Conservation (phyloP, 2,329 filamentous ascomycete species). For the Aureobasidium sp. region DNA sequence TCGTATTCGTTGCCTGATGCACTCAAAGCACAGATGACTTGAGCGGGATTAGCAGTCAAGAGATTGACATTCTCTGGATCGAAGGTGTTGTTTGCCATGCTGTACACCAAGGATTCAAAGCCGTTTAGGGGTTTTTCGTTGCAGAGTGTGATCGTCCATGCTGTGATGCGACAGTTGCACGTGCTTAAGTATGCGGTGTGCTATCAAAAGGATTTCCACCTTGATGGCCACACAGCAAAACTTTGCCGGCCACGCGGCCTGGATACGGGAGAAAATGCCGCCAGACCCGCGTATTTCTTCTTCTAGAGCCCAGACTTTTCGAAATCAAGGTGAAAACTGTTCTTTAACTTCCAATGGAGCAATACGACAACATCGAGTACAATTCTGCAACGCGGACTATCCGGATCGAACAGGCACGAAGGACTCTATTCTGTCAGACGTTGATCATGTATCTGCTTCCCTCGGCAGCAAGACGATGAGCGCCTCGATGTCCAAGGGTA, state of each 20-base stretch:
- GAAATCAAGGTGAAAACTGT: too few species aligned
- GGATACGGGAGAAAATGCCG: neutral
- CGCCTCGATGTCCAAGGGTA: too few species aligned
- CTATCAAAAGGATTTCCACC: neutral
- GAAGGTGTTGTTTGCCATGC: neutral
- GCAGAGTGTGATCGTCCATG: neutral
- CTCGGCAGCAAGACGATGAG: too few species aligned
- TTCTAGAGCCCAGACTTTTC: too few species aligned
- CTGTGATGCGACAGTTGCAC: neutral
- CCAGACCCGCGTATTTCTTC: too few species aligned
- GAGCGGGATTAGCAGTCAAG: constrained; percentile 31
- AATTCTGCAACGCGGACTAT: too few species aligned
- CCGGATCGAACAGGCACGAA: too few species aligned
- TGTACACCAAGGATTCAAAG: neutral
- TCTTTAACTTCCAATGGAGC: too few species aligned
- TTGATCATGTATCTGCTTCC: too few species aligned
- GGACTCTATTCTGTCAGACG: too few species aligned
- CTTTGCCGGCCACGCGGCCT: neutral
- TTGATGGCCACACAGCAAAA: neutral
- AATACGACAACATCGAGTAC: too few species aligned
- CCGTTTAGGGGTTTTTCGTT: too few species aligned
- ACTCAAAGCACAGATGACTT: constrained; percentile 44
- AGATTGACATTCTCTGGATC: constrained; percentile 19
- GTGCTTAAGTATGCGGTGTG: neutral
- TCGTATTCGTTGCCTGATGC: constrained; percentile 44